Evolutionary conservation across 768 basidiomycete genomes (phyloP).

Genomic region (Naematelia encephala): DNA sequence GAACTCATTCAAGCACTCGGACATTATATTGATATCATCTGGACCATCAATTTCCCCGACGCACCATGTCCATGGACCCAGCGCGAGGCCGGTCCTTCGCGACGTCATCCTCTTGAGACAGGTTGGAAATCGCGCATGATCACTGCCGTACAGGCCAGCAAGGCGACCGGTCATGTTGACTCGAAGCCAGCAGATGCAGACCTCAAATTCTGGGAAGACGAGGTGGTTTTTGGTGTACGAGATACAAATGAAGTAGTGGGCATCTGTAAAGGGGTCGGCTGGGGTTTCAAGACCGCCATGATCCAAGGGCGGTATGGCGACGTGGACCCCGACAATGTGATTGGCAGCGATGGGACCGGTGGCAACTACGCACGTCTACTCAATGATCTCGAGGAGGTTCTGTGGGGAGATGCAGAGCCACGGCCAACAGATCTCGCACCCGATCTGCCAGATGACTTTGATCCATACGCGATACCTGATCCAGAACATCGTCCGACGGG

Average conservation of each 20-base stretch:
- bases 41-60: slow-evolving; percentile 21
- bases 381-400: slow-evolving; percentile 40
- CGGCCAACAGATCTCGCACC: slow-evolving; percentile 36
- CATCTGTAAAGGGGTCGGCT: slow-evolving; percentile 29
- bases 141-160: slow-evolving; percentile 33
- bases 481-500: slow-evolving; percentile 5
- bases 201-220: slow-evolving; percentile 32
- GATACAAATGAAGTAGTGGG: slow-evolving; percentile 43
- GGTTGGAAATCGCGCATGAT: slow-evolving; percentile 27
- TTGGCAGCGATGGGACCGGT: slow-evolving; percentile 21
- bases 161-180: slow-evolving; percentile 20
- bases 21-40: slow-evolving; percentile 37
- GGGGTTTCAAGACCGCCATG: slow-evolving; percentile 31
- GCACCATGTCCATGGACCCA: slow-evolving; percentile 31
- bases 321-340: slow-evolving; percentile 20
- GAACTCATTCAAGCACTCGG: slow-evolving; percentile 41
- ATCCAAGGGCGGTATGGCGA: slow-evolving; percentile 29
- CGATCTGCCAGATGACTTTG: slow-evolving; percentile 37
- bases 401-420: slow-evolving; percentile 43
- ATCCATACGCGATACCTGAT: slow-evolving; percentile 34
- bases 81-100: not conserved
- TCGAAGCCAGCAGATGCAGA: slow-evolving; percentile 17
- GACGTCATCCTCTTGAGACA: not conserved
- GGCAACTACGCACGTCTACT: slow-evolving; percentile 33
- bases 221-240: slow-evolving; percentile 27